These are phyloP conservation scores for Blastobotrys mokoenaii DNA, from an alignment of 805 yeast species.

Conservation along the genomic window DNA sequence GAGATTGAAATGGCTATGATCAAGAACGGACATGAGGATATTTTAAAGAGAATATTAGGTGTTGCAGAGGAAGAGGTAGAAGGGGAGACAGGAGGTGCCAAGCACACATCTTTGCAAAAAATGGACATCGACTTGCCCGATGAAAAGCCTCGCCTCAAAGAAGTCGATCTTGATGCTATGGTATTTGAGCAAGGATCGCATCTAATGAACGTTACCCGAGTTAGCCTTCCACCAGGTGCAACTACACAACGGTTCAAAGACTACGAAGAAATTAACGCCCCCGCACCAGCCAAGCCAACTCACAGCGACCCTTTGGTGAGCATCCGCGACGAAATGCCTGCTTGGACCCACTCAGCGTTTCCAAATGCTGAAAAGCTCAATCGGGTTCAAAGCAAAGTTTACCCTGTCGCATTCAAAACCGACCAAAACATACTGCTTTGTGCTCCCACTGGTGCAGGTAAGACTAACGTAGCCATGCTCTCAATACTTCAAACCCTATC, in stretches of 20 bases:
- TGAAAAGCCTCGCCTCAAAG: constrained; percentile 32
- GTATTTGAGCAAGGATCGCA: constrained; percentile 68
- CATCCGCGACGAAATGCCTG: constrained; percentile 48
- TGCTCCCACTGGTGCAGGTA: constrained; percentile 99
- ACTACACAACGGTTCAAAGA: constrained; percentile 61
- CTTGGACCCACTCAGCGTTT: constrained; percentile 75
- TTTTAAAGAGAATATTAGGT: constrained; percentile 19
- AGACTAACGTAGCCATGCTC: constrained; percentile 91
- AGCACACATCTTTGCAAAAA: constrained; percentile 4
- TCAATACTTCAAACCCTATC: constrained; percentile 58
- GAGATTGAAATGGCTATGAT: constrained; percentile 37
- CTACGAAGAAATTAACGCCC: constrained; percentile 89
- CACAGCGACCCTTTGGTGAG: constrained; percentile 10
- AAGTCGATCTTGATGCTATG: constrained; percentile 56
- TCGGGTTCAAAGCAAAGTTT: constrained; percentile 75
- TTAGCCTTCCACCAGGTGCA: constrained; percentile 76
- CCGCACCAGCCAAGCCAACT: constrained; percentile 59
- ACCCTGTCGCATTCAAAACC: constrained; percentile 62
- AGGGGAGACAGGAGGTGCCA: constrained; percentile 14
- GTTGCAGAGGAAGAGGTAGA: constrained; percentile 37
- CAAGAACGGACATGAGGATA: constrained; percentile 25
- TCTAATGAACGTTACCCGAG: constrained; percentile 54
- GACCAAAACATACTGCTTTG: constrained; percentile 74
- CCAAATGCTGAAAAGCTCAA: constrained; percentile 63
- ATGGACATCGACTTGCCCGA: constrained; percentile 23